Evolutionary conservation across 768 basidiomycete species (phyloP), one percentile per base, ranked within the genome.

Genomic region (Sutorius australiensis): DNA sequence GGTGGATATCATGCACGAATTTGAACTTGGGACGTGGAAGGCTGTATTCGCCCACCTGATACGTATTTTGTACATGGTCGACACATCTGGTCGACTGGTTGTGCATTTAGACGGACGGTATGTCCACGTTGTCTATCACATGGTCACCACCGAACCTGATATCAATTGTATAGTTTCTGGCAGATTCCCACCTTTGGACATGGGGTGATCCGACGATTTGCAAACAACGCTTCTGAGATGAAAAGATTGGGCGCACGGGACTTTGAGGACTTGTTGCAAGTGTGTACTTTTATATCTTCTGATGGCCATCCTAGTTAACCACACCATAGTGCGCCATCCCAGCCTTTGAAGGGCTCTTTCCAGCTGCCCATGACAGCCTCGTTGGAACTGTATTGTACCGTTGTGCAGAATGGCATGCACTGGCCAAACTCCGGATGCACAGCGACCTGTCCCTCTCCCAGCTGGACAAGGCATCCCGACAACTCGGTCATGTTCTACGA

Each of bases 1-100:
- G 0, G 59, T 63, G 0, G 75, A 77, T 47, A 36, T 76, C 33
- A 49, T 77, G 65, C 75, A 76, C 46, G 71, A 76, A 48, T 59
- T 69, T 37, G 75, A 76, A 44, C 61, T 33, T 33, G 33, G 33
- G 33, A 67, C 68, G 0, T 77, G 73, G 71, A 74, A 74, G 39
- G 31, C 54, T 0, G 8, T 75, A 3, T 66, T 74, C 36, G 62
- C 58, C 0, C 75, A 77, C 43, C 55, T 76, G 0, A 55, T 76
- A 0, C 60, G 65, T 0, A 59, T 76, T 9, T 50, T 75, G 0
- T 16, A 63, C n/a, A 47, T 58, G 9, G 4, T 41, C 33, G 16
- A 10, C 16, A 19, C 40, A 9, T 50, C 40, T 5, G 31, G 39
- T 24, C 12, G 39, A 7, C 30, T 51, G 1, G 52, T 73, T 13